Evolutionary conservation across 2,329 filamentous ascomycete genomes (phyloP), one percentile per base, ranked within the genome.

Genomic region (Phialocephala subalpina): DNA sequence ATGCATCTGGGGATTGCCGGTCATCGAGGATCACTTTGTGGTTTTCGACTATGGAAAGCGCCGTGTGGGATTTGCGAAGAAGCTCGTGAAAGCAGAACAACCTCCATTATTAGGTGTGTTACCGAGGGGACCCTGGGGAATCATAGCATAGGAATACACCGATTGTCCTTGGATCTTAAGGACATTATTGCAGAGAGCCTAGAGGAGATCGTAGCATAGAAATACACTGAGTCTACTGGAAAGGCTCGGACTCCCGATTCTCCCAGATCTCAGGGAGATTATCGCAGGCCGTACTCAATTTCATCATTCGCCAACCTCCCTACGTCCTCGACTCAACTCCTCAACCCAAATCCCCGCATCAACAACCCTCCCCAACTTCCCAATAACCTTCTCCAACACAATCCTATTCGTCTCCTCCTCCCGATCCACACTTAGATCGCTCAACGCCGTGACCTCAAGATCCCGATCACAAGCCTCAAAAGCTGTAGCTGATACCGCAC

Each of bases 401-500:
- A 79, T 36, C 3, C 71, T 58, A 62, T 80, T 78, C 7, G 78
- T 69, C n/a, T 77, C 75, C 12, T 69, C 64, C 20, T 79, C 70
- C 0, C 58, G 57, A 67, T 80, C 79, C 67, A 77, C 68, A 61
- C 78, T 80, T 7, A 78, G 67, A 67, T 80, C 78, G 25, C 70
- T 67, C 49, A 80, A 59, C 9, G 80, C 73, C 5, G 73, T 75
- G 52, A 80, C 47, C 14, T 65, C 61, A 52, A 78, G 79, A 65
- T 80, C 79, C 64, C 76, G 58, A 70, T 80, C 78, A 36, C 72
- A 73, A 6, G 77, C 78, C 59, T 77, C 70, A 14, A 76, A 74
- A 29, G 79, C 70, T 3, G 78, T 80, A 18, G 77, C 79, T 20
- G 80, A 67, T 8, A 80, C 78, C 12, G 75, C 77, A 11, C 78